Conservation (phyloP, 805 yeast species). For the Isabelozyma gotoi region DNA sequence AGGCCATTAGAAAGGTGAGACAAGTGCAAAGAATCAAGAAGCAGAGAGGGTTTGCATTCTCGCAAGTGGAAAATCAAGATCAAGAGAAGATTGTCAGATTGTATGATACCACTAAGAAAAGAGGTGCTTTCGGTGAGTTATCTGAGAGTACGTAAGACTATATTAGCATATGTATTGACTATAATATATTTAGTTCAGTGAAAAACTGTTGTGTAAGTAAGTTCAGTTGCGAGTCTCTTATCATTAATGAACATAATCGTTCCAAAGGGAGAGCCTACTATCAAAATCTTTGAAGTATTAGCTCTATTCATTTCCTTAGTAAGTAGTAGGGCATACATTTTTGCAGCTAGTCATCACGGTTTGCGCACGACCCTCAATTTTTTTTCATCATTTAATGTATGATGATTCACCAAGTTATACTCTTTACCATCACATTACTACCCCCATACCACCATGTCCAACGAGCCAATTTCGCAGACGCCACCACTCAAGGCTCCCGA, state of each 20-base stretch:
- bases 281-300: too few species aligned
- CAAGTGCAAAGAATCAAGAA: constrained; percentile 98
- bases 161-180: too few species aligned
- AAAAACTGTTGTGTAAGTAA: too few species aligned
- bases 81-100: constrained; percentile 89
- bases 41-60: constrained; percentile 97
- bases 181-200: too few species aligned
- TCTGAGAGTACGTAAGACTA: constrained; percentile 20
- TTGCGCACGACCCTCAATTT: background rate
- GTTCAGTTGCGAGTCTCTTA: too few species aligned
- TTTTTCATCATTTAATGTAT: background rate
- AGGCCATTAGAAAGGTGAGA: constrained; percentile 93
- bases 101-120: constrained; percentile 87
- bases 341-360: background rate
- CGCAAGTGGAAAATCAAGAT: constrained; percentile 87
- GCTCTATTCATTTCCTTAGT: too few species aligned
- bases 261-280: too few species aligned
- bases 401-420: background rate
- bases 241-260: too few species aligned
- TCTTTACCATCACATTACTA: background rate
- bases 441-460: background rate
- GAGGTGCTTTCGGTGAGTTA: constrained; percentile 67
- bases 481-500: constrained; percentile 2
- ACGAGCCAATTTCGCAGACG: background rate
- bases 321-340: too few species aligned